Conservation (phyloP, 148 eudicot species). For the Talinum fruticosum region DNA sequence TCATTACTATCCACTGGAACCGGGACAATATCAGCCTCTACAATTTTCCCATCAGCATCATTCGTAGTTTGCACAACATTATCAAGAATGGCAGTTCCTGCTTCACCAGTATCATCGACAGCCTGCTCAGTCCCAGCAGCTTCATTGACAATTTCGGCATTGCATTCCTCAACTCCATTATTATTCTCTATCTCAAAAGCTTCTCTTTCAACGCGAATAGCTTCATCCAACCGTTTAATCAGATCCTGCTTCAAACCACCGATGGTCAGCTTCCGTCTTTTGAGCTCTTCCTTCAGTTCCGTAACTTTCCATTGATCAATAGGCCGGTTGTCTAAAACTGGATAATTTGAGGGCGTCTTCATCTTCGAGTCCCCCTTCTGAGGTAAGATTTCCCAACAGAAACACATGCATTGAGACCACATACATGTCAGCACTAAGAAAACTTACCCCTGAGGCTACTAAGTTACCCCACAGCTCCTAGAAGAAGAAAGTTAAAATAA, state of each 20-base stretch:
- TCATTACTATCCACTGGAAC: conserved; percentile 22
- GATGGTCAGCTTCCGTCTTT: conserved; percentile 60
- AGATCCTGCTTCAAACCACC: conserved; percentile 87
- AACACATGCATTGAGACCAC: neutral
- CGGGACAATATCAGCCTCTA: conserved; percentile 21
- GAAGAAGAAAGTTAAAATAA: neutral
- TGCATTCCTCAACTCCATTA: conserved; percentile 27
- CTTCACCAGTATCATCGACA: conserved; percentile 6
- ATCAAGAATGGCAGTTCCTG: conserved; percentile 6
- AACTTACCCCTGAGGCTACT: neutral
- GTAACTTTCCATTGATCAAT: conserved; percentile 92
- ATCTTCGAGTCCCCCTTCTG: conserved; percentile 15
- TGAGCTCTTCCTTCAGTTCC: conserved; percentile 90
- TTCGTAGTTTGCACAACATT: conserved; percentile 15
- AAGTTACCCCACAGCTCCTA: neutral
- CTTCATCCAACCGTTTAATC: conserved; percentile 62
- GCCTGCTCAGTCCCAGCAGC: neutral
- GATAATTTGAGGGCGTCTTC: conserved; percentile 46
- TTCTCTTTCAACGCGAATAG: conserved; percentile 56
- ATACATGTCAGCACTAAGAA: neutral
- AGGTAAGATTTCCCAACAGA: neutral
- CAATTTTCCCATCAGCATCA: conserved; percentile 9
- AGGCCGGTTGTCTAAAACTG: conserved; percentile 66
- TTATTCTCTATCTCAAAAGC: conserved; percentile 21
- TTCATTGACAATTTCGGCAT: conserved; percentile 19